Percentiles rank a stretch among this genome's conserved stretches.
These are phyloP conservation scores for Sugiyamaella chiloensis DNA, from an alignment of 805 yeast genomes.

Conservation along the genomic window DNA sequence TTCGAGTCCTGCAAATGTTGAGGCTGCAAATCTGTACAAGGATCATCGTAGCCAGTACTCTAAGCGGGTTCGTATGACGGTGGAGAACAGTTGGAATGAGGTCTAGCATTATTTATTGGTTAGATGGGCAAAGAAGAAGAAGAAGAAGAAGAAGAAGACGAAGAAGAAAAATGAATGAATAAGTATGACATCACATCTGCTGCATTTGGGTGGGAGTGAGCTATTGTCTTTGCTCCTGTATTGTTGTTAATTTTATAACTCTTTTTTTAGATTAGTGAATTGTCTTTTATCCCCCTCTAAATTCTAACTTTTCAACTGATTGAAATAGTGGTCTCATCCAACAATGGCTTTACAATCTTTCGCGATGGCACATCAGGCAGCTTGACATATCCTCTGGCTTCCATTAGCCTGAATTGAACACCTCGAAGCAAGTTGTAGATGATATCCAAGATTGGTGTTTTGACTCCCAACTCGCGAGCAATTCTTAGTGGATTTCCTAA, in stretches of 20 bases:
- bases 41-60: slow-evolving; percentile 93
- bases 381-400: slow-evolving; percentile 45
- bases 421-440: slow-evolving; percentile 59
- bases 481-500: slow-evolving; percentile 59
- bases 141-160: too few relatives aligned
- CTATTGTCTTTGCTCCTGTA: background rate
- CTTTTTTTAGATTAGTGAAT: background rate
- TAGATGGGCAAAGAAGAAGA: background rate
- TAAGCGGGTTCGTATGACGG: slow-evolving; percentile 90
- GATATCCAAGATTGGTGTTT: slow-evolving; percentile 57
- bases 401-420: slow-evolving; percentile 60
- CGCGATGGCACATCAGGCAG: slow-evolving; percentile 38
- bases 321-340: background rate
- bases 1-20: slow-evolving; percentile 95
- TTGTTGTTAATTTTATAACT: background rate
- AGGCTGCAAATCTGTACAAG: slow-evolving; percentile 91
- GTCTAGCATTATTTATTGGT: slow-evolving; percentile 5
- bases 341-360: slow-evolving; percentile 1
- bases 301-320: too few relatives aligned
- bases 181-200: too few relatives aligned
- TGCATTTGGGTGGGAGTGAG: too few relatives aligned
- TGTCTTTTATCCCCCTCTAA: too few relatives aligned
- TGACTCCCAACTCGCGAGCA: slow-evolving; percentile 47
- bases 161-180: background rate
- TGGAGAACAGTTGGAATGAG: slow-evolving; percentile 90